These are phyloP conservation scores for Metrosideros polymorpha DNA, from an alignment of 441 rosid species.

Conservation along the genomic window DNA sequence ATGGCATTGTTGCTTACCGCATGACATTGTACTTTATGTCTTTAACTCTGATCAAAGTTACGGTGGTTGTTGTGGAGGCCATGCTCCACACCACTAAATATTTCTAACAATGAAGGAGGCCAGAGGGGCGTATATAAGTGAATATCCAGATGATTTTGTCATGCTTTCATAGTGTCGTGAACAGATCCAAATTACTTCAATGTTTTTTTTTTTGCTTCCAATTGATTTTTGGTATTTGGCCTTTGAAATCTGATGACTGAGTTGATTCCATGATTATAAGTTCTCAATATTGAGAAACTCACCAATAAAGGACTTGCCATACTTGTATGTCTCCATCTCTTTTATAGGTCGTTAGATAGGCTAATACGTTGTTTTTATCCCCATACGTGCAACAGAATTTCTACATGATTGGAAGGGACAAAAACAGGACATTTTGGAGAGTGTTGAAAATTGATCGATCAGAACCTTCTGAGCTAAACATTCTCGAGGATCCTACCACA, in stretches of 20 bases:
- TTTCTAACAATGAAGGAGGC: neutral
- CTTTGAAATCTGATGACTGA: neutral
- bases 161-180: neutral
- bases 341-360: neutral
- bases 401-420: constrained; percentile 67
- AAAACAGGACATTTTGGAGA: constrained; percentile 45
- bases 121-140: neutral
- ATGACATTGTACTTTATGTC: neutral
- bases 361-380: neutral
- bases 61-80: neutral
- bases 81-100: neutral
- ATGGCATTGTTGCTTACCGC: neutral
- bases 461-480: constrained; percentile 41
- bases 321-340: neutral
- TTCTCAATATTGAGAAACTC: neutral
- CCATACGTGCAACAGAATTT: constrained; percentile 37
- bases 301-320: neutral
- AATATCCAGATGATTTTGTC: neutral
- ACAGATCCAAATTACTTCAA: neutral
- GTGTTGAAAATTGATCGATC: constrained; percentile 54
- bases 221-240: neutral
- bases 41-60: neutral
- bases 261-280: neutral
- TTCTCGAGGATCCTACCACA: constrained; percentile 42
- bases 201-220: neutral